phyloP scores from a whole-genome alignment of 805 yeast species.

The Isabelozyma pseudorhagii region DNA sequence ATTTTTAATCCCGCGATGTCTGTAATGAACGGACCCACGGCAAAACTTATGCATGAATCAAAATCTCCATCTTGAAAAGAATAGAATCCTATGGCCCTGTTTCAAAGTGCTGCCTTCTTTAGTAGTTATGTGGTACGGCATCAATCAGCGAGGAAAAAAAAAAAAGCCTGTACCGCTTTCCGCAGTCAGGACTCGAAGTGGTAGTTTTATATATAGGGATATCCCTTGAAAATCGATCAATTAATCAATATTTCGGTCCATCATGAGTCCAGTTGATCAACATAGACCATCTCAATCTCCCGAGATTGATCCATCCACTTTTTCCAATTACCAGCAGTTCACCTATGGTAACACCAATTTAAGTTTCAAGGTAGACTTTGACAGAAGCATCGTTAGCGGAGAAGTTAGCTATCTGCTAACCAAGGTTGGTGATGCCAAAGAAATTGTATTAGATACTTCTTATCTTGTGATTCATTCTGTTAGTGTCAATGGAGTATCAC shows the following conservation, averaged over 20 bases:
- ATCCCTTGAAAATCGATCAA: not conserved
- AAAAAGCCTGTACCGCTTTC: not conserved
- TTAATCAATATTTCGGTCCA: not conserved
- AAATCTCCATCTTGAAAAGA: not conserved
- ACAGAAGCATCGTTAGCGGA: slow-evolving; percentile 51
- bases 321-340: slow-evolving; percentile 65
- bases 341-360: slow-evolving; percentile 50
- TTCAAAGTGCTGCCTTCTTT: not conserved
- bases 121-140: not conserved
- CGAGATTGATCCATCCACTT: slow-evolving; percentile 64
- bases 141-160: not conserved
- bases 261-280: not conserved
- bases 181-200: not conserved
- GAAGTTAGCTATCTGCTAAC: slow-evolving; percentile 46
- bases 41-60: not conserved
- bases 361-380: slow-evolving; percentile 55
- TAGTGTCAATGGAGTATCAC: slow-evolving; percentile 36
- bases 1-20: not conserved
- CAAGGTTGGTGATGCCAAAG: slow-evolving; percentile 11
- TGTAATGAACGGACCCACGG: not conserved
- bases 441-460: slow-evolving; percentile 68
- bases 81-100: not conserved
- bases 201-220: not conserved
- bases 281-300: not conserved
- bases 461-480: slow-evolving; percentile 48